phyloP scores from a whole-genome alignment of 2,329 filamentous ascomycete genomes.

The Xylariaceae sp. region DNA sequence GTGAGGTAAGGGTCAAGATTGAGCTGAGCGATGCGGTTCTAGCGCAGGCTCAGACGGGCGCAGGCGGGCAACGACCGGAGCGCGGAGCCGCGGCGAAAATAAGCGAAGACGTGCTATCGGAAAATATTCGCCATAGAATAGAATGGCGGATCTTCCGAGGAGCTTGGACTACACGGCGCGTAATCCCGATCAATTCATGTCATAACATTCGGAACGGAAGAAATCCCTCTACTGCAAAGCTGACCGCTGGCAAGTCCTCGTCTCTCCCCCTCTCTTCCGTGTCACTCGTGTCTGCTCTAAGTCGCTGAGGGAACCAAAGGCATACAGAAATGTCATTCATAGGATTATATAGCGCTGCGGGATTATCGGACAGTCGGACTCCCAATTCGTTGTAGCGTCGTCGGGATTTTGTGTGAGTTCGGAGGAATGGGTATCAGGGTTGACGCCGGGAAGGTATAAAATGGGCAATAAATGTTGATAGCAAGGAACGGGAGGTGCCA shows the following conservation, averaged over 20 bases:
- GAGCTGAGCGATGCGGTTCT: slow-evolving; percentile 24
- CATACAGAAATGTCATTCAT: not conserved
- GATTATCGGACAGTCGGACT: slow-evolving; percentile 1
- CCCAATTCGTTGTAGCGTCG: slow-evolving; percentile 6
- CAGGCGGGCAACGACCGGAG: slow-evolving; percentile 22
- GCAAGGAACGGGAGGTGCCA: slow-evolving; percentile 15
- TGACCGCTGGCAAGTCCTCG: not conserved
- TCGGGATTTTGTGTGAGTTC: slow-evolving; percentile 17
- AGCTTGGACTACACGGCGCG: slow-evolving; percentile 13
- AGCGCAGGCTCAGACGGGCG: slow-evolving; percentile 23
- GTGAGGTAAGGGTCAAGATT: slow-evolving; percentile 25
- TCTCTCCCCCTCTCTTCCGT: not conserved
- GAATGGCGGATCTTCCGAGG: slow-evolving; percentile 22
- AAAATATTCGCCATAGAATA: slow-evolving; percentile 34
- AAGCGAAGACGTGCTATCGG: slow-evolving; percentile 25
- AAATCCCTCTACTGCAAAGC: not conserved
- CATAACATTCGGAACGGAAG: not conserved
- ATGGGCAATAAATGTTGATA: slow-evolving; percentile 20
- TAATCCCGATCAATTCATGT: slow-evolving; percentile 17
- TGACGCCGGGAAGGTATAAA: slow-evolving; percentile 38
- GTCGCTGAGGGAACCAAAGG: not conserved
- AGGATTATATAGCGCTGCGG: not conserved
- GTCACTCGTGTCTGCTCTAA: not conserved
- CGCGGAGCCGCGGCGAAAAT: slow-evolving; percentile 22
- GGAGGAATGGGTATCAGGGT: slow-evolving; percentile 32